A percentile compares a stretch with the other conserved stretches of the same genome.
Conservation (phyloP, 331 rosid species). For the Malus hybrid region DNA sequence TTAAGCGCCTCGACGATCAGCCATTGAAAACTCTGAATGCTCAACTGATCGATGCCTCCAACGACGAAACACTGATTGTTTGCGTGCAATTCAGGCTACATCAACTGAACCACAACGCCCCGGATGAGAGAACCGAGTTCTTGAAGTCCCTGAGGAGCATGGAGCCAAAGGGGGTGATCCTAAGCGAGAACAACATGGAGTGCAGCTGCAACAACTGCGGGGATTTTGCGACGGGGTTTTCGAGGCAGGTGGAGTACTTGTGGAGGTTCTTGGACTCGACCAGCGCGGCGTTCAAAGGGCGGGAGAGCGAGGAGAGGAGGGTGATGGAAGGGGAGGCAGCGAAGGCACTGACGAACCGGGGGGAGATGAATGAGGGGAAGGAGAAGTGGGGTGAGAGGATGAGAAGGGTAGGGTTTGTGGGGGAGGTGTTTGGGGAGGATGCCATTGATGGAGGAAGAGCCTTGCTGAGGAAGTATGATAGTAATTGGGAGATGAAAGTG, state of each 20-base stretch:
- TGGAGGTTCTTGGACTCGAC: slow-evolving; percentile 88
- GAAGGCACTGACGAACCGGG: slow-evolving; percentile 45
- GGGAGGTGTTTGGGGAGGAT: slow-evolving; percentile 53
- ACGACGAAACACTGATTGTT: slow-evolving; percentile 46
- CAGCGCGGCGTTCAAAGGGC: slow-evolving; percentile 66
- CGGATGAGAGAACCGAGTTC: slow-evolving; percentile 61
- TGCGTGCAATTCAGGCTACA: slow-evolving; percentile 73
- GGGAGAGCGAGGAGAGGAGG: slow-evolving; percentile 72
- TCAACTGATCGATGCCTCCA: slow-evolving; percentile 28
- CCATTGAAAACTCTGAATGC: slow-evolving; percentile 38
- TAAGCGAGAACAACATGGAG: slow-evolving; percentile 70
- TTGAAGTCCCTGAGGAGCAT: slow-evolving; percentile 38
- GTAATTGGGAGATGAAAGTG: slow-evolving; percentile 74
- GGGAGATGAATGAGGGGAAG: slow-evolving; percentile 73
- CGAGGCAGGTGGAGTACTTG: slow-evolving; percentile 52
- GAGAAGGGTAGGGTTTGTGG: slow-evolving; percentile 55
- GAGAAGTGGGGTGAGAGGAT: slow-evolving; percentile 85
- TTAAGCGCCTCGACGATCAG: slow-evolving; percentile 51
- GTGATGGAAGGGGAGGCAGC: slow-evolving; percentile 96
- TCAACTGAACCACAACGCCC: slow-evolving; percentile 44
- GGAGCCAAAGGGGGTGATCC: slow-evolving; percentile 67
- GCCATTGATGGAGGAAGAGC: slow-evolving; percentile 72
- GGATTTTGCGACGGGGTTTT: slow-evolving; percentile 46
- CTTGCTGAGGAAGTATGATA: slow-evolving; percentile 75
- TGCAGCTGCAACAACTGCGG: slow-evolving; percentile 75